Conservation (phyloP, 805 yeast genomes). For the Yamadazyma phyllophila region DNA sequence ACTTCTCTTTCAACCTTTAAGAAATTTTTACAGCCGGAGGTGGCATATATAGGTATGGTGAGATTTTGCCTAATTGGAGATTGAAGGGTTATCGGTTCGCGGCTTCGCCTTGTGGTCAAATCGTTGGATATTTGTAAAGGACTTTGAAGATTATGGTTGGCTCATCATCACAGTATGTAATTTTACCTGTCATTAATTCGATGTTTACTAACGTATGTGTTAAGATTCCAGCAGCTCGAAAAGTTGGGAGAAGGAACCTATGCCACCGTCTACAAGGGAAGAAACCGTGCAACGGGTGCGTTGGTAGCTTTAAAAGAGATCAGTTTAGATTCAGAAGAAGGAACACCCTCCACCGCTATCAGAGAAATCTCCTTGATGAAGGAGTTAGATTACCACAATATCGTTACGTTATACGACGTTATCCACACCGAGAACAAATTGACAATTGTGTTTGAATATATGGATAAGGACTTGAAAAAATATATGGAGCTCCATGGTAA, state of each 20-base stretch:
- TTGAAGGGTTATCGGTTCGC: background rate
- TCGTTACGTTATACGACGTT: slow-evolving; percentile 89
- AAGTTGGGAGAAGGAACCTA: slow-evolving; percentile 94
- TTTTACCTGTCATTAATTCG: background rate
- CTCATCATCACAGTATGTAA: slow-evolving; percentile 44
- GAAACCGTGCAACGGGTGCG: slow-evolving; percentile 81
- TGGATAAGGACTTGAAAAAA: slow-evolving; percentile 91
- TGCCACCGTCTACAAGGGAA: slow-evolving; percentile 97
- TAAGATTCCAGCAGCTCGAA: slow-evolving; percentile 54
- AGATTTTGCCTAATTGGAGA: too few relatives aligned
- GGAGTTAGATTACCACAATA: slow-evolving; percentile 89
- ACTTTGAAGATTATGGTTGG: slow-evolving; percentile 32
- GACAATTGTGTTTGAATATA: slow-evolving; percentile 86
- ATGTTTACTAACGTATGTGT: slow-evolving; percentile 3
- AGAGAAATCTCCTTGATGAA: slow-evolving; percentile 94
- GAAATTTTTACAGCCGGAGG: too few relatives aligned
- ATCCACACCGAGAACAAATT: slow-evolving; percentile 95
- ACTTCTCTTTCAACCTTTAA: too few relatives aligned
- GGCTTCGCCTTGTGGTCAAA: background rate
- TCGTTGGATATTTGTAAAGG: background rate
- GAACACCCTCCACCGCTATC: slow-evolving; percentile 97
- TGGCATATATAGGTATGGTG: too few relatives aligned
- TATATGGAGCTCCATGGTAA: slow-evolving; percentile 88
- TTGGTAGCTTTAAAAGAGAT: slow-evolving; percentile 94
- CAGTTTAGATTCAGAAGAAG: slow-evolving; percentile 92